These are phyloP conservation scores for Lichenothelia convexa DNA, from an alignment of 495 filamentous ascomycete species.

Conservation along the genomic window DNA sequence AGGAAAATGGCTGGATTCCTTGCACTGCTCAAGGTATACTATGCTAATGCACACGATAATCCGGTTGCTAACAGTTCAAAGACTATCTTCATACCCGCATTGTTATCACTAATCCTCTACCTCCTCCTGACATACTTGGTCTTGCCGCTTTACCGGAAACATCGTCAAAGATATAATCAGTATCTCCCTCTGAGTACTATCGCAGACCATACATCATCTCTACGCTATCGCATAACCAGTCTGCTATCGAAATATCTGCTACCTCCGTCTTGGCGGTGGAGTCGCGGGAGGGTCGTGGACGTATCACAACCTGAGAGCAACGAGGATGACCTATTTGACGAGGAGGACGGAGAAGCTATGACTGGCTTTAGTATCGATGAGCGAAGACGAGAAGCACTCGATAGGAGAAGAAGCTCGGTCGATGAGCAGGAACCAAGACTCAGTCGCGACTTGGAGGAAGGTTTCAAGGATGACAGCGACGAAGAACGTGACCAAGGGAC, in stretches of 20 bases:
- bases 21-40: not conserved
- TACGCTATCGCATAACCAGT: constrained; percentile 42
- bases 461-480: constrained; percentile 69
- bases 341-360: constrained; percentile 49
- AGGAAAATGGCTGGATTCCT: not conserved
- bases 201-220: constrained; percentile 38
- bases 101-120: constrained; percentile 61
- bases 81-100: constrained; percentile 51
- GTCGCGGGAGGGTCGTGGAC: constrained; percentile 24
- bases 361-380: constrained; percentile 37
- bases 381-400: constrained; percentile 29
- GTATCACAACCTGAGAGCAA: not conserved
- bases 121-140: constrained; percentile 49
- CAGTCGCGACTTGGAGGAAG: constrained; percentile 68
- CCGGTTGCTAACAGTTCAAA: not conserved
- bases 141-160: constrained; percentile 51
- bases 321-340: constrained; percentile 48
- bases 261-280: constrained; percentile 34
- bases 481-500: constrained; percentile 36
- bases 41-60: not conserved
- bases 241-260: constrained; percentile 35
- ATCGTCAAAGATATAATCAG: constrained; percentile 50
- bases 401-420: constrained; percentile 20
- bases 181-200: constrained; percentile 33
- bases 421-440: constrained; percentile 36